Conservation (phyloP, 495 filamentous ascomycete genomes). For the Chaetomium cochliodes region DNA sequence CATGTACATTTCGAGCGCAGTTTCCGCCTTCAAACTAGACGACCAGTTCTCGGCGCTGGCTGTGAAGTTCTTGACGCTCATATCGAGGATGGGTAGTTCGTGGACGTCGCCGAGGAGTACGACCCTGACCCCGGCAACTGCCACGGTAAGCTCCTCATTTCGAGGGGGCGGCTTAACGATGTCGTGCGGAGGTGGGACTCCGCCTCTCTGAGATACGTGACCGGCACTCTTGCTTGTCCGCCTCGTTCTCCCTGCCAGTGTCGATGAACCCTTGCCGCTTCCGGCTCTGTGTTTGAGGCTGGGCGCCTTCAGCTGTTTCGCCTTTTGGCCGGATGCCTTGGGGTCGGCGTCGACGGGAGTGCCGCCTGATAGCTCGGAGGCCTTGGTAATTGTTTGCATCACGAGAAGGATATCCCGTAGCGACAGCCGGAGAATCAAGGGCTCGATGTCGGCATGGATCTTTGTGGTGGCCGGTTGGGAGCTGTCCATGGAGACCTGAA, state of each 20-base stretch:
- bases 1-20: constrained; percentile 84
- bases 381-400: constrained; percentile 88
- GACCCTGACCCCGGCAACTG: constrained; percentile 83
- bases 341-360: constrained; percentile 45
- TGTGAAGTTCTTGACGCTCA: constrained; percentile 88
- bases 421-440: constrained; percentile 87
- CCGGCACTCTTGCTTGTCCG: constrained; percentile 28
- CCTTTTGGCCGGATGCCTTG: constrained; percentile 52
- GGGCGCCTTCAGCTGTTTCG: constrained; percentile 62
- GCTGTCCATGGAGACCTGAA: constrained; percentile 86
- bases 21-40: constrained; percentile 79
- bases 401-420: constrained; percentile 92
- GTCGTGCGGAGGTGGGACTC: constrained; percentile 33
- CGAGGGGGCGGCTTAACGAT: constrained; percentile 34
- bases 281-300: constrained; percentile 61
- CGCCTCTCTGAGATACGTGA: constrained; percentile 17
- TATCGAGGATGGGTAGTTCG: constrained; percentile 88
- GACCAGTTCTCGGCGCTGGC: constrained; percentile 88
- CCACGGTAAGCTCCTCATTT: constrained; percentile 80
- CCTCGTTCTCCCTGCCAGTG: constrained; percentile 45
- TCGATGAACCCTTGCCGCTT: constrained; percentile 63
- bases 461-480: constrained; percentile 67
- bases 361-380: constrained; percentile 75
- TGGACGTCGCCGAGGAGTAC: constrained; percentile 94
- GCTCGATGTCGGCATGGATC: constrained; percentile 84